phyloP scores from a whole-genome alignment of 371 early-diverging fungal species.

The Mucor irregularis region DNA sequence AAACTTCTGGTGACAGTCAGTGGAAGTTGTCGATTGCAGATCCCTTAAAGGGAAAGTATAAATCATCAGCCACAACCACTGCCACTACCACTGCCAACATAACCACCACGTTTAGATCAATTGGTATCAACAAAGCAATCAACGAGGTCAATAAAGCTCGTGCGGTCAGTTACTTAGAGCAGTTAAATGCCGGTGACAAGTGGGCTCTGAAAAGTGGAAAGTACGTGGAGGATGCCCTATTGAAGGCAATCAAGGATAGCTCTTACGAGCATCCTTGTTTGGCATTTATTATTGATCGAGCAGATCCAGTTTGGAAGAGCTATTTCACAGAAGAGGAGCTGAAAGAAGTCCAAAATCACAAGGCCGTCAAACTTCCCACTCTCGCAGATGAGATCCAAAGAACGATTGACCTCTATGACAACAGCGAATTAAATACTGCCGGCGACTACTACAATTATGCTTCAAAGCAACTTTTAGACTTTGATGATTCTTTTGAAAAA shows the following conservation, averaged over 20 bases:
- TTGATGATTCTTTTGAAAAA: conserved; percentile 7
- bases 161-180: not conserved
- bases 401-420: conserved; percentile 5
- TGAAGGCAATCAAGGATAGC: conserved; percentile 6
- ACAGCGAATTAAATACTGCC: conserved; percentile 2
- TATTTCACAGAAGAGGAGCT: conserved; percentile 11
- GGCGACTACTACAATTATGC: conserved; percentile 10
- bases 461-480: conserved; percentile 2
- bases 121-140: conserved; percentile 1
- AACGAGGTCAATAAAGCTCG: not conserved
- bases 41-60: conserved; percentile 9
- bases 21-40: conserved; percentile 1
- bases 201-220: conserved; percentile 10
- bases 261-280: conserved; percentile 6
- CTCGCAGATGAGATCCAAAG: conserved; percentile 8
- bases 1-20: conserved; percentile 5
- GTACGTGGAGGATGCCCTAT: conserved; percentile 5
- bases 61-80: not conserved
- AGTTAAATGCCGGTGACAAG: conserved; percentile 1
- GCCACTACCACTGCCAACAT: conserved; percentile 1
- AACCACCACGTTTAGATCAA: too few relatives aligned
- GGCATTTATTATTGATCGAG: conserved; percentile 12
- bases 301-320: conserved; percentile 7
- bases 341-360: conserved; percentile 9
- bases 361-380: conserved; percentile 8